Percentiles rank a stretch among this genome's conserved stretches.
phyloP scores from a whole-genome alignment of 176 grass and related monocot genomes.

The Cymbopogon citratus region DNA sequence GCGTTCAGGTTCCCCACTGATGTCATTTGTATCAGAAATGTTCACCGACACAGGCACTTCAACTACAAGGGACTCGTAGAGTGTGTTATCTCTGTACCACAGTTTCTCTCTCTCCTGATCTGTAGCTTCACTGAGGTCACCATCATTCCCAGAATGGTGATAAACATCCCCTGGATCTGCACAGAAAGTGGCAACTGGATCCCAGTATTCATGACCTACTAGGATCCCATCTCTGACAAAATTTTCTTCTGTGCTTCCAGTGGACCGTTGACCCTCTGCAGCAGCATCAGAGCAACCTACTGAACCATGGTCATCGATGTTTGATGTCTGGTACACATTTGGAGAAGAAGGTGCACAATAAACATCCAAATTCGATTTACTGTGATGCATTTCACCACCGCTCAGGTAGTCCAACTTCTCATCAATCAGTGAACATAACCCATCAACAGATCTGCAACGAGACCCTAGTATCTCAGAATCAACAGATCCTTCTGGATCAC shows the following conservation, averaged over 20 bases:
- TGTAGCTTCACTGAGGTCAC: conserved; percentile 23
- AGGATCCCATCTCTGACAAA: conserved; percentile 37
- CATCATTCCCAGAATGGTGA: conserved; percentile 13
- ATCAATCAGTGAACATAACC: conserved; percentile 31
- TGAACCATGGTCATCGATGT: conserved; percentile 26
- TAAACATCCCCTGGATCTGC: conserved; percentile 5
- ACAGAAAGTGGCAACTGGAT: conserved; percentile 22
- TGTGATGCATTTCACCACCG: conserved; percentile 21
- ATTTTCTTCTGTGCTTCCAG: conserved; percentile 17
- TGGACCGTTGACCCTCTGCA: conserved; percentile 34
- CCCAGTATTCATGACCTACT: conserved; percentile 37
- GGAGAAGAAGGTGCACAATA: conserved; percentile 27
- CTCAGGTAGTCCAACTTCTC: conserved; percentile 36
- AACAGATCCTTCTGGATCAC: conserved; percentile 25
- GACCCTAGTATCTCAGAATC: conserved; percentile 27
- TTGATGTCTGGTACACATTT: conserved; percentile 4
- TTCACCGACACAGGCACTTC: conserved; percentile 18
- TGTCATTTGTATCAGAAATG: conserved; percentile 9
- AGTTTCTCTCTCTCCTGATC: conserved; percentile 34
- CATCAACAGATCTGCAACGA: conserved; percentile 45
- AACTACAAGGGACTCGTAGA: conserved; percentile 1
- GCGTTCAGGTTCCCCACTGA: conserved; percentile 26
- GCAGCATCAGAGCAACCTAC: conserved; percentile 36
- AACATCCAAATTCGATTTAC: conserved; percentile 26
- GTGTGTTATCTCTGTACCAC: conserved; percentile 15